Conservation (phyloP, 805 yeast genomes). For the Kregervanrija delftensis region DNA sequence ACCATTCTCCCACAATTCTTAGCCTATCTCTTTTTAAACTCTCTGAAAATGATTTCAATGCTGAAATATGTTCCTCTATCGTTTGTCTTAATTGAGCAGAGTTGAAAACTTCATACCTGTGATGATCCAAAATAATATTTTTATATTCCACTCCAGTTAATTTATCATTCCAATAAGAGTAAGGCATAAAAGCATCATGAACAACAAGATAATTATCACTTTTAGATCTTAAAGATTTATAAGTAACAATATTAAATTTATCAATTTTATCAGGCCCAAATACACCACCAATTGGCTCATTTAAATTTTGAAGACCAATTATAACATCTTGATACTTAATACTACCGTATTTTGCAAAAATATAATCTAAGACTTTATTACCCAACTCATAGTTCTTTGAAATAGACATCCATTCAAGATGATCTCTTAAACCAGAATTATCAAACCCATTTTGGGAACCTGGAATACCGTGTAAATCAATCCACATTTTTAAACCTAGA, state of each 20-base stretch:
- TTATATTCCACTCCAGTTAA: slow-evolving; percentile 7
- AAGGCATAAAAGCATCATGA: slow-evolving; percentile 58
- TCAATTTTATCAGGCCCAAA: slow-evolving; percentile 38
- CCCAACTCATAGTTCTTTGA: slow-evolving; percentile 42
- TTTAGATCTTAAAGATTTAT: slow-evolving; percentile 35
- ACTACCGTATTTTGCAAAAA: slow-evolving; percentile 48
- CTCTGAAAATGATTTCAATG: slow-evolving; percentile 42
- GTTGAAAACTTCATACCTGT: slow-evolving; percentile 84
- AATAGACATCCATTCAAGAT: slow-evolving; percentile 34
- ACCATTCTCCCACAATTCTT: slow-evolving; percentile 64
- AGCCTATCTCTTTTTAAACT: slow-evolving; percentile 32
- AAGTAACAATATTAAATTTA: slow-evolving; percentile 35
- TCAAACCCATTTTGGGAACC: slow-evolving; percentile 87
- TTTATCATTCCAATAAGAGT: slow-evolving; percentile 46
- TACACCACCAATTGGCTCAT: slow-evolving; percentile 61
- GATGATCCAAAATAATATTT: slow-evolving; percentile 78
- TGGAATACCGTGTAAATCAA: slow-evolving; percentile 77
- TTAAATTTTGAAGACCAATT: slow-evolving; percentile 61
- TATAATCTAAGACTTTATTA: slow-evolving; percentile 39
- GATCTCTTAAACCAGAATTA: slow-evolving; percentile 62
- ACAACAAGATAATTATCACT: slow-evolving; percentile 41
- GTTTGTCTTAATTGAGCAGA: slow-evolving; percentile 47
- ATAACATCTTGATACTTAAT: slow-evolving; percentile 46
- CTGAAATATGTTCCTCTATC: slow-evolving; percentile 54
- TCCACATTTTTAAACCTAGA: slow-evolving; percentile 57